Evolutionary conservation across 2,329 filamentous ascomycete genomes (phyloP), one percentile per base, ranked within the genome.

Genomic region (Sarocladiaceae sp.): DNA sequence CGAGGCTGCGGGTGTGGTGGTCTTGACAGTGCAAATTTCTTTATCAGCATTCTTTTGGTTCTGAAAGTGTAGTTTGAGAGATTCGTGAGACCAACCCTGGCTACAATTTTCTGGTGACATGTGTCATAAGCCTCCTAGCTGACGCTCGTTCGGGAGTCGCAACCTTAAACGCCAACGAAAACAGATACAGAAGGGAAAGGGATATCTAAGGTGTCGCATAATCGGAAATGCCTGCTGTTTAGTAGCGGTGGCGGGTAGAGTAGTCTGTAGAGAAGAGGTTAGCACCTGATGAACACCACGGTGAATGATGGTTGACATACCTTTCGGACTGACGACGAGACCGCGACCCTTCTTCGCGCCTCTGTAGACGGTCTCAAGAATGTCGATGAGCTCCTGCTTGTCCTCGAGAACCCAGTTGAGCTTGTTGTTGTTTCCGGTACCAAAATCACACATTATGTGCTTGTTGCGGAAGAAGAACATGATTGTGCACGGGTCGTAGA

Each of bases 381-480:
- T 99, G 71, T 99, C 94, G 64, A 99, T 96, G 63, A 99, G 77
- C 74, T 99, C 94, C 70, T 97, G 93, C 74, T 99, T 97, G 66
- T 99, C 93, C 71, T 97, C 92, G 26, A 71, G 76, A 46, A 96
- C 90, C 86, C 90, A 96, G 67, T 97, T 97, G 60, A 97, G 77
- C 71, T 97, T 97, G 70, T 99, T 99, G 71, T 99, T 99, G 74
- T 99, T 96, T 58, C 94, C 94, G 2, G 94, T 99, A 44, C 93
- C 93, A 61, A 97, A 91, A 81, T 97, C 93, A 69, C 88, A 90
- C 88, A 95, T 96, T 84, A 97, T 97, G 72, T 97, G 91, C 70
- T 99, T 99, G 69, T 99, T 99, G 56, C 93, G 84, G 77, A 92
- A 96, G 79, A 96, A 96, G 77, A 78, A 96, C 88, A 97, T 97